Conservation (phyloP, 2,329 filamentous ascomycete species). For the Ceratocystis cubensis region DNA sequence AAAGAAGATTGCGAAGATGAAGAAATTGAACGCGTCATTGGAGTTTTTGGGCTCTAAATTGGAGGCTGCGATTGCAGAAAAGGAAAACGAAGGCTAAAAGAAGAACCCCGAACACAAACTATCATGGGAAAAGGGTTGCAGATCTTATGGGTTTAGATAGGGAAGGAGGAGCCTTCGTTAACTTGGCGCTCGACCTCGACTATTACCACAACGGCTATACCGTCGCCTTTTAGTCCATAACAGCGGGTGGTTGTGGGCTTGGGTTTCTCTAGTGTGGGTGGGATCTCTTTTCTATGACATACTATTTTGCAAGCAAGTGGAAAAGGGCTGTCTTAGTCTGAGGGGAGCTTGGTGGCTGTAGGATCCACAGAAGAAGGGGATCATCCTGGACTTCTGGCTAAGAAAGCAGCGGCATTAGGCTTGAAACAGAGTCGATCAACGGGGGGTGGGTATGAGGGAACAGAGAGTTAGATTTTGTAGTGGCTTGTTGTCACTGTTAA, state of each 20-base stretch:
- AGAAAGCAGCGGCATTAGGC: not conserved
- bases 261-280: not conserved
- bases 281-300: not conserved
- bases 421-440: constrained; percentile 5
- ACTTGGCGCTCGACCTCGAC: not conserved
- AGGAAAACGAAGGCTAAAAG: not conserved
- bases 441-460: too few species aligned
- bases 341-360: not conserved
- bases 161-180: too few species aligned
- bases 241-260: not conserved
- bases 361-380: not conserved
- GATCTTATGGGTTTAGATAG: not conserved
- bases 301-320: too few species aligned
- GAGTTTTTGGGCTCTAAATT: not conserved
- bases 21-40: not conserved
- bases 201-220: not conserved
- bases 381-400: not conserved
- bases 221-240: not conserved
- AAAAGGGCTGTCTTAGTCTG: not conserved
- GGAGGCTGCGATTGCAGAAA: not conserved
- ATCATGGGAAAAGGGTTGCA: not conserved
- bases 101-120: not conserved
- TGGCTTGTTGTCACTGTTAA: too few species aligned
- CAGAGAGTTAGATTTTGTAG: too few species aligned
- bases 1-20: not conserved